Evolutionary conservation across 441 rosid species (phyloP).

Genomic region (Viola pubescens): DNA sequence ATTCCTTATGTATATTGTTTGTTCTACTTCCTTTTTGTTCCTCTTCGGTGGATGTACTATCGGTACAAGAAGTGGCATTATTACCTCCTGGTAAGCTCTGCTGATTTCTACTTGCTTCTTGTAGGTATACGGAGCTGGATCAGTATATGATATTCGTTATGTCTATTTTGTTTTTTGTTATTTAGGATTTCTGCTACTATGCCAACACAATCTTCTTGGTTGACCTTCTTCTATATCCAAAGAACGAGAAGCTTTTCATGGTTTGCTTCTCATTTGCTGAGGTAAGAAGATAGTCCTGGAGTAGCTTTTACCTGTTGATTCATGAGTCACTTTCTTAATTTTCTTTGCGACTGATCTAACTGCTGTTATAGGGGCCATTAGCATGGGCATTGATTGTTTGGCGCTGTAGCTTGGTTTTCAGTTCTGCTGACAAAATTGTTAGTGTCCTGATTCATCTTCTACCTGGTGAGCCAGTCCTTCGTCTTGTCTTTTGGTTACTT

Average conservation of each 20-base stretch:
- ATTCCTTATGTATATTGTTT: constrained; percentile 77
- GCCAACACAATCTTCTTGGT: constrained; percentile 94
- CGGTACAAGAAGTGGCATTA: constrained; percentile 96
- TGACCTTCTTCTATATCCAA: constrained; percentile 71
- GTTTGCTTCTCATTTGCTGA: constrained; percentile 97
- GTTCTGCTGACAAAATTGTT: constrained; percentile 79
- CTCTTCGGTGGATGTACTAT: constrained; percentile 94
- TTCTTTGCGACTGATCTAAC: constrained; percentile 9
- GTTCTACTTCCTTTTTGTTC: constrained; percentile 76
- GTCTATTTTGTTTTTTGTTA: constrained; percentile 1
- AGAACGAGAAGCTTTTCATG: constrained; percentile 87
- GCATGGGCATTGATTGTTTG: constrained; percentile 97
- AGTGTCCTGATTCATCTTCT: constrained; percentile 96
- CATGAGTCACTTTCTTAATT: constrained; percentile 9
- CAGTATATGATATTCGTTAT: not conserved
- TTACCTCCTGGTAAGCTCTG: constrained; percentile 76
- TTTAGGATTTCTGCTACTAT: constrained; percentile 92
- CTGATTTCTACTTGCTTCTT: not conserved
- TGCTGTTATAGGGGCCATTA: constrained; percentile 69
- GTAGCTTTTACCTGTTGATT: constrained; percentile 1
- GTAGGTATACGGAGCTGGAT: not conserved
- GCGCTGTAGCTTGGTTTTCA: constrained; percentile 98
- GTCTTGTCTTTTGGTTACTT: not conserved
- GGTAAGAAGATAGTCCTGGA: constrained; percentile 34
- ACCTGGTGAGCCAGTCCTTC: constrained; percentile 54